A percentile compares a stretch with the other conserved stretches of the same genome.
These are phyloP conservation scores for Globisporangium sylvaticum DNA, from an alignment of 352 stramenopile genomes.

Conservation along the genomic window DNA sequence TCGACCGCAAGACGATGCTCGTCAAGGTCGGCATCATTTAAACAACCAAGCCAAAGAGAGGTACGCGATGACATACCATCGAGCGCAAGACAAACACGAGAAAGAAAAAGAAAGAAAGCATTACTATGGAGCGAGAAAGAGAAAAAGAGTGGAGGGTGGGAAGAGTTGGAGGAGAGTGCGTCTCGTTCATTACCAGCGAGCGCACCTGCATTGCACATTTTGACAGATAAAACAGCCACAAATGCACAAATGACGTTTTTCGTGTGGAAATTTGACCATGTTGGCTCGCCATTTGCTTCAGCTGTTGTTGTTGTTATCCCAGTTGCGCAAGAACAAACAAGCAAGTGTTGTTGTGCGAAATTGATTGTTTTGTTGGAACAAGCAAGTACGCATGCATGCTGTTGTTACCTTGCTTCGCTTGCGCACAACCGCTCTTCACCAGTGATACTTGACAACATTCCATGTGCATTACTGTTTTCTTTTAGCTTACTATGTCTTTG, in stretches of 20 bases:
- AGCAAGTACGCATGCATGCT: no score
- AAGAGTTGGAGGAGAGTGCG: neutral
- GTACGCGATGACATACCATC: neutral
- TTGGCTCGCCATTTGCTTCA: neutral
- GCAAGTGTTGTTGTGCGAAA: neutral
- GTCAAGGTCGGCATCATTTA: slow-evolving; percentile 74
- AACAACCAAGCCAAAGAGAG: slow-evolving; percentile 10
- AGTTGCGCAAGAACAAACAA: neutral
- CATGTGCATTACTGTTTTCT: neutral
- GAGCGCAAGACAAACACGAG: neutral
- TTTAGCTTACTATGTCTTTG: neutral
- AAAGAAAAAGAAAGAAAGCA: neutral
- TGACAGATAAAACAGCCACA: neutral
- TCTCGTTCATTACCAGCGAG: neutral
- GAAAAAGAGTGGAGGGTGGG: neutral
- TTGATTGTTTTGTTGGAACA: no score
- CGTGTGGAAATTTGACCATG: neutral
- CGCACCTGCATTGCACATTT: neutral
- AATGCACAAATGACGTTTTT: neutral
- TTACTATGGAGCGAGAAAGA: neutral
- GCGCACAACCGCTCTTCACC: neutral
- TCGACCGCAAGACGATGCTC: slow-evolving; percentile 69
- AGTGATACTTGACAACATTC: neutral
- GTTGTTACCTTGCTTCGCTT: neutral
- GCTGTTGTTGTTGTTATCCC: neutral